These are phyloP conservation scores for Neofusicoccum ribis DNA, from an alignment of 2,329 filamentous ascomycete genomes.

Conservation along the genomic window DNA sequence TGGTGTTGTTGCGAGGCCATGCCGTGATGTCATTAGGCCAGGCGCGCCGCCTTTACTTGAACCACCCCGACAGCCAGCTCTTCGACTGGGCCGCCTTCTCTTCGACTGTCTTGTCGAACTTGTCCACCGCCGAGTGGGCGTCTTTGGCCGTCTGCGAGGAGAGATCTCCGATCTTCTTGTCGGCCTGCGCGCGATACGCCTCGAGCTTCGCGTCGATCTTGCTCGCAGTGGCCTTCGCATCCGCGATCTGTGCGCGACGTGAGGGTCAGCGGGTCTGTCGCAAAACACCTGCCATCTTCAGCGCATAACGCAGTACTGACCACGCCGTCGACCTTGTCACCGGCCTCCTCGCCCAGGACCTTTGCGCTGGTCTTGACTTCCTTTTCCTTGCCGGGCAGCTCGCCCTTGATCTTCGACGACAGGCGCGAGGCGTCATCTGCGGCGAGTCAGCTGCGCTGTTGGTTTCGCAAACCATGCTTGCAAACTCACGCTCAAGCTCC, in stretches of 20 bases:
- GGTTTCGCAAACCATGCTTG: background rate
- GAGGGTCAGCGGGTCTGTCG: background rate
- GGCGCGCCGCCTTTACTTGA: conserved; percentile 38
- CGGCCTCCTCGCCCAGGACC: conserved; percentile 44
- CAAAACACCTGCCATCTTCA: conserved; percentile 33
- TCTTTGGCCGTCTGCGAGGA: conserved; percentile 62
- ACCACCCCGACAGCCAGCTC: conserved; percentile 81
- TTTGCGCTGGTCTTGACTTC: conserved; percentile 66
- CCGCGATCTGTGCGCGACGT: conserved; percentile 32
- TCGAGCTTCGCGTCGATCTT: conserved; percentile 65
- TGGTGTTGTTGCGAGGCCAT: background rate
- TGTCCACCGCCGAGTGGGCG: conserved; percentile 62
- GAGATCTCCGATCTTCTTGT: conserved; percentile 61
- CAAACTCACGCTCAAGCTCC: conserved; percentile 73
- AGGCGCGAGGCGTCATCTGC: conserved; percentile 75
- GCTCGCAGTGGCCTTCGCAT: conserved; percentile 52
- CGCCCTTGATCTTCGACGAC: conserved; percentile 64
- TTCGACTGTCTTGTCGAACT: conserved; percentile 81
- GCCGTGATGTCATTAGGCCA: background rate
- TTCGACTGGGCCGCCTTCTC: conserved; percentile 78
- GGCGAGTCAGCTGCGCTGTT: conserved; percentile 22
- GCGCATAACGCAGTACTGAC: conserved; percentile 47
- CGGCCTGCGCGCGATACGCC: conserved; percentile 55
- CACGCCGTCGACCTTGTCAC: conserved; percentile 57
- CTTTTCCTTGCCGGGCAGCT: conserved; percentile 63